Base-by-base conservation (phyloP, 805 yeast species). In the Starmerella floricola region DNA sequence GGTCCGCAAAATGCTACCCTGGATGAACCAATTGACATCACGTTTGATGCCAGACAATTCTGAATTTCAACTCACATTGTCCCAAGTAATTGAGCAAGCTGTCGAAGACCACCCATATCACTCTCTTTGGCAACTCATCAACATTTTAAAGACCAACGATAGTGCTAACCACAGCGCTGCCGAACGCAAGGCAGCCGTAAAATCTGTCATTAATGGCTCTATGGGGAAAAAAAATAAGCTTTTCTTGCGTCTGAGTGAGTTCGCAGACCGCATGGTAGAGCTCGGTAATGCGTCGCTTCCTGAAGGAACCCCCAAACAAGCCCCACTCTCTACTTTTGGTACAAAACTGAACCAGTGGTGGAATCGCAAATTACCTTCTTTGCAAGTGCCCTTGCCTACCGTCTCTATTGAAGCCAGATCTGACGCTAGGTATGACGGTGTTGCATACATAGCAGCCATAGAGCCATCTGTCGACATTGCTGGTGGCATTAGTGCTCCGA, bases 401-500 rank as follows among this genome's bases (percentile, higher is more conserved):
- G 51, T 62, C 16, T 51, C 55, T 4, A 55, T 78, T 16, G 56
- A 66, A 0, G 58, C 76, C 0, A 67, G 72, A 2, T 55, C 55
- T 1, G 62, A 64, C 31, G 64, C 68, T 1, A 60, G 65, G 11
- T 79, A 81, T 53, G 41, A 53, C 1, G 42, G 55, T 11, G 58
- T 75, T 0, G 76, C 84, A 0, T 53, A 56, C 1, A 71, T 91
- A 34, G 33, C 48, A 0, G 47, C 52, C 0, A 69, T 83, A 2
- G 68, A 66, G 3, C 60, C 67, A 0, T 59, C 54, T 2, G 63
- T 87, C 1, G 47, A 60, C 0, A 67, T 84, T n/a, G 91, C 97
- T 0, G 74, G 91, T 0, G 99, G 99, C 2, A 60, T 88, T 10
- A 84, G 95, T 48, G 68, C 77, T 46, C 99, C 99, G 0, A 88